Evolutionary conservation across 73 alveolate genomes (phyloP).

Genomic region (Paraurostyla sp.): DNA sequence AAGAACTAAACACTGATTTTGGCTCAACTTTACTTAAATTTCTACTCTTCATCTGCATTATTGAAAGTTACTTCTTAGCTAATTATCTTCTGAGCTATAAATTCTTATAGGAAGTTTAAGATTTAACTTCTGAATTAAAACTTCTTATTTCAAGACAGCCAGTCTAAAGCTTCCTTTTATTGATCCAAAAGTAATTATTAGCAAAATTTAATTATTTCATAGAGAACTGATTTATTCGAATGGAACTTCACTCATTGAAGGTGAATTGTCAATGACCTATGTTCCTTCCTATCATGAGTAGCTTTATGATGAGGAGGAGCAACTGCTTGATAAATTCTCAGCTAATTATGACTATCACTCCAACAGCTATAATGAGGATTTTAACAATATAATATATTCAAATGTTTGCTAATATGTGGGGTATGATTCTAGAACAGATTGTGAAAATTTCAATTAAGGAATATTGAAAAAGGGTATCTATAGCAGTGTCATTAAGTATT

Average conservation of each 20-base stretch:
- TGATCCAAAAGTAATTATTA: slow-evolving; percentile 32
- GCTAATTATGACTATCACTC: slow-evolving; percentile 63
- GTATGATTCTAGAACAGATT: not conserved
- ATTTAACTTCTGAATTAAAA: slow-evolving; percentile 45
- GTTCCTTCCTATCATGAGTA: slow-evolving; percentile 30
- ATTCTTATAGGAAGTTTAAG: slow-evolving; percentile 55
- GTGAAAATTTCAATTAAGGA: slow-evolving; percentile 58
- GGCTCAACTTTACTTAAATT: slow-evolving; percentile 53
- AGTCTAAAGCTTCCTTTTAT: slow-evolving; percentile 30
- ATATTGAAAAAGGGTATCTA: slow-evolving; percentile 59
- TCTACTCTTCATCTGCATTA: slow-evolving; percentile 30
- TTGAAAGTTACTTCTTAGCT: slow-evolving; percentile 61
- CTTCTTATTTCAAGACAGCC: slow-evolving; percentile 63
- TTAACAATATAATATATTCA: slow-evolving; percentile 52
- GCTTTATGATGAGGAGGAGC: slow-evolving; percentile 56
- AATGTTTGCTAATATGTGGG: slow-evolving; percentile 49
- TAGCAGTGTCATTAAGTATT: slow-evolving; percentile 64
- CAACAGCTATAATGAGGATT: slow-evolving; percentile 44
- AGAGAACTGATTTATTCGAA: slow-evolving; percentile 66
- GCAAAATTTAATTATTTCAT: not conserved
- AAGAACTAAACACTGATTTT: slow-evolving; percentile 54
- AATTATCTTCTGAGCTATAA: slow-evolving; percentile 21
- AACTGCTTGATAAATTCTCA: slow-evolving; percentile 46
- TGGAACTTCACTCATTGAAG: slow-evolving; percentile 48
- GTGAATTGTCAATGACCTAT: not conserved